Percentiles rank a stretch among this genome's conserved stretches.
Conservation (phyloP, 345 rosid species). For the Syzygium grande region DNA sequence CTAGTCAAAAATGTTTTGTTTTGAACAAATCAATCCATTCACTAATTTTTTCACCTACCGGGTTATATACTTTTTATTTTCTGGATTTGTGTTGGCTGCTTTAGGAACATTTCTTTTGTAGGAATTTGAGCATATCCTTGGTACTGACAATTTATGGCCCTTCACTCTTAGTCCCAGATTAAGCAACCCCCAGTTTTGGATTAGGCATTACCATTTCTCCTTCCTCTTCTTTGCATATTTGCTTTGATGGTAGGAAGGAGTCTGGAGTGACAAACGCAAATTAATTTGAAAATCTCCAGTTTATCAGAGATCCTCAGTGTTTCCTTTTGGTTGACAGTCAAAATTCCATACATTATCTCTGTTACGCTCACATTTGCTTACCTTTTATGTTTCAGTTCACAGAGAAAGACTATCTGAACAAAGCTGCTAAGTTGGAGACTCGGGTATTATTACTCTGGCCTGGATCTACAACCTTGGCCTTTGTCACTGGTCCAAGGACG, state of each 20-base stretch:
- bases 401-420: neutral
- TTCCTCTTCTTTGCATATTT: neutral
- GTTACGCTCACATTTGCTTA: neutral
- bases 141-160: neutral
- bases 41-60: neutral
- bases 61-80: neutral
- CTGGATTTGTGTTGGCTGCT: neutral
- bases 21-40: neutral
- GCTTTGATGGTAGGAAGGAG: neutral
- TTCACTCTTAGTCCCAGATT: neutral
- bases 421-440: neutral
- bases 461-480: constrained; percentile 44
- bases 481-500: constrained; percentile 32
- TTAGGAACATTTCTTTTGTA: neutral
- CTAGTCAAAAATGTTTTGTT: neutral
- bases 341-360: neutral
- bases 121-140: neutral
- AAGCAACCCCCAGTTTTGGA: neutral
- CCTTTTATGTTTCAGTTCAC: neutral
- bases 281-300: neutral
- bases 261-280: neutral
- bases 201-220: neutral
- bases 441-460: constrained; percentile 45
- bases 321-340: neutral
- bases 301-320: neutral